These are phyloP conservation scores for Sugiyamaella chiloensis DNA, from an alignment of 805 yeast genomes.

Conservation along the genomic window DNA sequence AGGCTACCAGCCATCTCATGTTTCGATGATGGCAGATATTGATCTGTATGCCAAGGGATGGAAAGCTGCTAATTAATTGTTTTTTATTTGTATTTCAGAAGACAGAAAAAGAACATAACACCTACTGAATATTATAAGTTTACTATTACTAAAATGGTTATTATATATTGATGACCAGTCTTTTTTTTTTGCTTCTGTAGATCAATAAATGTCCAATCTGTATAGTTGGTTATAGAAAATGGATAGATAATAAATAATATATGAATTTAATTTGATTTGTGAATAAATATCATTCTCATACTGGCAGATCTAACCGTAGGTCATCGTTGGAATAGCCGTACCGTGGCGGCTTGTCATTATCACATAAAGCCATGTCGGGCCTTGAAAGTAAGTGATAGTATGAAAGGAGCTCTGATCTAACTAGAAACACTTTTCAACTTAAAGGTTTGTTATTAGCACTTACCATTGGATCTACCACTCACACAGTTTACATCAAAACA, in stretches of 20 bases:
- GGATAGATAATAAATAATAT: too few relatives aligned
- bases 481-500: slow-evolving; percentile 87
- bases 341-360: not conserved
- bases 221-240: too few relatives aligned
- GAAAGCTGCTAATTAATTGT: slow-evolving; percentile 3
- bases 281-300: not conserved
- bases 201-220: too few relatives aligned
- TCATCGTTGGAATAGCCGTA: not conserved
- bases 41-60: slow-evolving; percentile 11
- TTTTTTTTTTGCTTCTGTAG: too few relatives aligned
- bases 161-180: too few relatives aligned
- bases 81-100: too few relatives aligned
- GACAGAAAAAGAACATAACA: too few relatives aligned
- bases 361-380: slow-evolving; percentile 35
- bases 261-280: not conserved
- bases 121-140: too few relatives aligned
- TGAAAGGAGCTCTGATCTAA: not conserved
- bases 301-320: not conserved
- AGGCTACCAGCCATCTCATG: slow-evolving; percentile 5
- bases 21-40: slow-evolving; percentile 7
- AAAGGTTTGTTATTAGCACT: slow-evolving; percentile 38
- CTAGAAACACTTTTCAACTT: slow-evolving; percentile 54
- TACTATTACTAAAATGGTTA: too few relatives aligned
- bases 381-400: slow-evolving; percentile 38
- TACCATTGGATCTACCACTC: slow-evolving; percentile 5